A percentile compares a stretch with the other conserved stretches of the same genome.
These are phyloP conservation scores for Seiridium unicorne DNA, from an alignment of 2,329 filamentous ascomycete species.

Conservation along the genomic window DNA sequence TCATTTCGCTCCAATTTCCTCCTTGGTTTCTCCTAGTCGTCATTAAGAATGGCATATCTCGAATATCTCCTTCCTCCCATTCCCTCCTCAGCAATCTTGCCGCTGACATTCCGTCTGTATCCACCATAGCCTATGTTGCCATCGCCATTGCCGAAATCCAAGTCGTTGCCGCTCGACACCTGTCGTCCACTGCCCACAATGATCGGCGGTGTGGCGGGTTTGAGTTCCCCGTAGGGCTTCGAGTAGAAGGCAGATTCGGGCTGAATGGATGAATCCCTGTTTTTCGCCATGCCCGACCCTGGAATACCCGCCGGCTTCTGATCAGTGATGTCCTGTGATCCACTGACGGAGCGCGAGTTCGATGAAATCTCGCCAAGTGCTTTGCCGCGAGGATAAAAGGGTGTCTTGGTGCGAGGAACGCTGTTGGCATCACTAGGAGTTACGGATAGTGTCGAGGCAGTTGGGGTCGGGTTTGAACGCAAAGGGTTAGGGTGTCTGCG, in stretches of 20 bases:
- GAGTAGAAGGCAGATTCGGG: constrained; percentile 46
- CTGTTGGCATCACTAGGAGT: constrained; percentile 10
- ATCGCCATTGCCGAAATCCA: constrained; percentile 26
- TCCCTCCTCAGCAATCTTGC: constrained; percentile 72
- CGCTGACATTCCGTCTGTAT: constrained; percentile 64
- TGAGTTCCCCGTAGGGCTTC: constrained; percentile 60
- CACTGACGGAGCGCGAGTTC: constrained; percentile 41
- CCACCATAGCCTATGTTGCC: constrained; percentile 20
- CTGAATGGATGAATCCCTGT: constrained; percentile 47
- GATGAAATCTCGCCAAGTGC: constrained; percentile 44
- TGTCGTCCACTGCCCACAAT: constrained; percentile 51
- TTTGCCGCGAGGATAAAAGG: constrained; percentile 24
- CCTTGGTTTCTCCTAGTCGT: constrained; percentile 5
- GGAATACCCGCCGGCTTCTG: constrained; percentile 20
- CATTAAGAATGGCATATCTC: constrained; percentile 25
- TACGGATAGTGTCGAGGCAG: not conserved
- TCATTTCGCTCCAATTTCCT: too few relatives aligned
- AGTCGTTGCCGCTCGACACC: constrained; percentile 60
- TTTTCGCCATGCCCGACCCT: constrained; percentile 10
- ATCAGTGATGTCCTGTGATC: constrained; percentile 46
- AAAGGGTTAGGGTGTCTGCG: constrained; percentile 50
- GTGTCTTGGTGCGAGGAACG: constrained; percentile 24
- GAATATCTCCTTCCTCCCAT: constrained; percentile 36
- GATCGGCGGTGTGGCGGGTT: constrained; percentile 50
- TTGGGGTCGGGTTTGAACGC: constrained; percentile 44